phyloP scores from a whole-genome alignment of 1,139 yeast genomes.

The Kluyveromyces marxianus region DNA sequence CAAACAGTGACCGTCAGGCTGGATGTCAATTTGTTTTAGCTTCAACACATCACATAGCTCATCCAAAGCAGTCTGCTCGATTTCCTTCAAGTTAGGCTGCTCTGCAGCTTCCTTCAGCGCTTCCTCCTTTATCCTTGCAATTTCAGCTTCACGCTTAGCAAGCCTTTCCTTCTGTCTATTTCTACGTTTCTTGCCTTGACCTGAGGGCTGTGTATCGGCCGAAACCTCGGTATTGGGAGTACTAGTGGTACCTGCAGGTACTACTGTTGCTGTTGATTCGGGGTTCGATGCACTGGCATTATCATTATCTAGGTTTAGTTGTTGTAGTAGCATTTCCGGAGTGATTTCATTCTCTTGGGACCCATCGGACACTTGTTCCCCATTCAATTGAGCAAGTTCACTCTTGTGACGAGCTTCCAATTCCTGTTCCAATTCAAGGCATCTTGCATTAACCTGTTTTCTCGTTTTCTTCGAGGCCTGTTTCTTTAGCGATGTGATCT shows the following conservation, averaged over 20 bases:
- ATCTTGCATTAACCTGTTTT: conserved; percentile 47
- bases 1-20: conserved; percentile 92
- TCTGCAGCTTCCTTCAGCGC: conserved; percentile 65
- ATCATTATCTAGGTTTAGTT: conserved; percentile 36
- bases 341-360: conserved; percentile 33
- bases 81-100: conserved; percentile 58
- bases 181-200: conserved; percentile 39
- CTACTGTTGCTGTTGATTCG: background rate
- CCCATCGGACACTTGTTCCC: conserved; percentile 9
- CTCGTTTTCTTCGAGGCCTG: conserved; percentile 77
- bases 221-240: too few relatives aligned
- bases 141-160: conserved; percentile 67
- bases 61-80: conserved; percentile 62
- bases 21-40: conserved; percentile 54
- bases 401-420: conserved; percentile 45
- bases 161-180: conserved; percentile 82
- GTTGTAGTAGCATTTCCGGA: conserved; percentile 59
- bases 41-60: conserved; percentile 42
- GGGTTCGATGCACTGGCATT: conserved; percentile 3
- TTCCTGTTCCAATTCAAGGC: conserved; percentile 51
- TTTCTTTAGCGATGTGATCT: conserved; percentile 68
- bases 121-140: conserved; percentile 52
- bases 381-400: conserved; percentile 36
- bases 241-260: background rate
- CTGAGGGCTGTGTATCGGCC: conserved; percentile 8